A percentile compares a stretch with the other conserved stretches of the same genome.
phyloP scores from a whole-genome alignment of 2,329 filamentous ascomycete genomes.

The Beauveria sp. region DNA sequence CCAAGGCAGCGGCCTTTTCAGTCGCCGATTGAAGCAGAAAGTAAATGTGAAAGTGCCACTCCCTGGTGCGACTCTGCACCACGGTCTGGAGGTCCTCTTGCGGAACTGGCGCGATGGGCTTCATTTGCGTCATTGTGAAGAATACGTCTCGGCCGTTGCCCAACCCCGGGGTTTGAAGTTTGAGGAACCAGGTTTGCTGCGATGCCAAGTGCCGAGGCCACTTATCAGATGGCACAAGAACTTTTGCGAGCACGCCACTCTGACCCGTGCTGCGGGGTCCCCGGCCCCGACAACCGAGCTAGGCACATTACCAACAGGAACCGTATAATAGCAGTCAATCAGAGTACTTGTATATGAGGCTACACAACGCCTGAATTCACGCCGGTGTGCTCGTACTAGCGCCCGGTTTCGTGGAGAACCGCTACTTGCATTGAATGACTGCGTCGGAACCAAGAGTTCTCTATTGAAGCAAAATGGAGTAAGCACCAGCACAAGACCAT shows the following conservation, averaged over 20 bases:
- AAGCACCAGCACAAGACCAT: background rate
- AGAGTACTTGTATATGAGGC: no score
- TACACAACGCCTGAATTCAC: no score
- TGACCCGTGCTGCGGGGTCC: background rate
- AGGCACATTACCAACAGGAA: background rate
- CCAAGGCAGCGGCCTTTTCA: conserved; percentile 25
- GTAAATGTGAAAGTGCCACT: conserved; percentile 30
- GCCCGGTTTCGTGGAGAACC: background rate
- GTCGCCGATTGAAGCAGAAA: conserved; percentile 24
- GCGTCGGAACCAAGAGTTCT: no score
- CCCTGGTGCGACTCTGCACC: conserved; percentile 21
- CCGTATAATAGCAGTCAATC: no score
- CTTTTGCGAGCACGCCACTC: conserved; percentile 8
- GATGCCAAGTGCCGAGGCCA: background rate
- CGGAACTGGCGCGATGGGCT: conserved; percentile 14
- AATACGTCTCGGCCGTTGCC: background rate
- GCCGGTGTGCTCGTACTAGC: background rate
- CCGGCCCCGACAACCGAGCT: background rate
- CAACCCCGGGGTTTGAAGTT: background rate
- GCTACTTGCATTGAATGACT: background rate
- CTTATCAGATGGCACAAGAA: conserved; percentile 7
- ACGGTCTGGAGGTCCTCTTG: conserved; percentile 23
- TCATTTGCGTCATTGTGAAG: background rate
- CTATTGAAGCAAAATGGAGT: background rate
- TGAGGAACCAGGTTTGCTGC: background rate